Conservation (phyloP, 768 basidiomycete genomes). For the Calvatia gigantea region DNA sequence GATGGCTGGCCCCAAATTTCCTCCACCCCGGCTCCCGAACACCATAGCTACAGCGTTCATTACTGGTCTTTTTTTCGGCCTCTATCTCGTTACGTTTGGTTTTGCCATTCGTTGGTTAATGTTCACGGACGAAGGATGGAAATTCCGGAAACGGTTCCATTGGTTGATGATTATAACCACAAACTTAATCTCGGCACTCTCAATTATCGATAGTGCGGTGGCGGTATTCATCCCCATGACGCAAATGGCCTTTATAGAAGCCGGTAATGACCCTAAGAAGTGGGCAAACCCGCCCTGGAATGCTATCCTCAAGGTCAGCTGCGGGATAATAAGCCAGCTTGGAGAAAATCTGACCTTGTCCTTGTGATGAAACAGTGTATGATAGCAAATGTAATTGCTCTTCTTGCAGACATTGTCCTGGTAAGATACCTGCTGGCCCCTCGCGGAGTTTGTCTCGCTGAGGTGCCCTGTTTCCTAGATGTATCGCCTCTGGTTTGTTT, state of each 20-base stretch:
- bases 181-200: background rate
- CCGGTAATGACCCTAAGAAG: background rate
- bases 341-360: background rate
- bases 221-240: background rate
- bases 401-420: background rate
- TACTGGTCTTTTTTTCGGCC: background rate
- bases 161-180: background rate
- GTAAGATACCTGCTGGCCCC: background rate
- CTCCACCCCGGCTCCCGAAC: no score
- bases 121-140: conserved; percentile 11
- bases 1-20: no score
- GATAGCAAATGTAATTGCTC: background rate
- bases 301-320: background rate
- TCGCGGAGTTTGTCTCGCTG: background rate
- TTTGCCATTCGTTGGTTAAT: conserved; percentile 5
- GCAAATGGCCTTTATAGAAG: background rate
- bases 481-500: conserved; percentile 10
- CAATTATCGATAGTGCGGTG: background rate
- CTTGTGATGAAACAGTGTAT: background rate
- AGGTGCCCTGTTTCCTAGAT: background rate
- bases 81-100: background rate
- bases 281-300: background rate
- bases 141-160: background rate
- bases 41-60: background rate
- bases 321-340: background rate